phyloP scores from a whole-genome alignment of 495 filamentous ascomycete genomes.

The Trichodelitschia bisporula region DNA sequence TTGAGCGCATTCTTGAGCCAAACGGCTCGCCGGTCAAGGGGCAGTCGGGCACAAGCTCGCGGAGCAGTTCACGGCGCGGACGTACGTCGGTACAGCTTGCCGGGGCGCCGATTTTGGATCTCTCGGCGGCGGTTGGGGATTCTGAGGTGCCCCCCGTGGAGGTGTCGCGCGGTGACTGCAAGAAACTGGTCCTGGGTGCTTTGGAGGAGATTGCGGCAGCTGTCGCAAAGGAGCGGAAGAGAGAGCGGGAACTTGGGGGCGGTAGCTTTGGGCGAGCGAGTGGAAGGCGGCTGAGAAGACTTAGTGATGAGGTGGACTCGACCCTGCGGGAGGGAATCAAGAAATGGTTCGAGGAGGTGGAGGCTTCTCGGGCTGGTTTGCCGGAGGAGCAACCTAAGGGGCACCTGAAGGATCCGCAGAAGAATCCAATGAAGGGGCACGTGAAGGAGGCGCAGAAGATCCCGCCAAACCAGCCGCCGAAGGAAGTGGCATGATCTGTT shows the following conservation, averaged over 20 bases:
- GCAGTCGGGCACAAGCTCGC: constrained; percentile 10
- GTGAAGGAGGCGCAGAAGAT: too few relatives aligned
- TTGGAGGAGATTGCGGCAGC: constrained; percentile 38
- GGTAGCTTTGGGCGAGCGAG: constrained; percentile 13
- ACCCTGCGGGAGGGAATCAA: constrained; percentile 38
- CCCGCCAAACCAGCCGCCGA: too few relatives aligned
- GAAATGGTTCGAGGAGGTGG: constrained; percentile 35
- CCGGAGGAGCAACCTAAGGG: too few relatives aligned
- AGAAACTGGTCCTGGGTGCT: constrained; percentile 33
- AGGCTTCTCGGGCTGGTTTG: too few relatives aligned
- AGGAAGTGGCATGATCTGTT: too few relatives aligned
- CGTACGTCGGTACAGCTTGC: background rate
- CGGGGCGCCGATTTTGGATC: constrained; percentile 3
- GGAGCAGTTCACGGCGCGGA: background rate
- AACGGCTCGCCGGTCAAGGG: constrained; percentile 1
- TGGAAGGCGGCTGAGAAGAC: constrained; percentile 9
- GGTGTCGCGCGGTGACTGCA: constrained; percentile 32
- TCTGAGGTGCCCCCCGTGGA: too few relatives aligned
- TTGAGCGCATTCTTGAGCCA: constrained; percentile 42
- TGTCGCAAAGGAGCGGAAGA: constrained; percentile 29
- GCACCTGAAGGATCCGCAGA: too few relatives aligned
- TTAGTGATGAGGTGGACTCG: constrained; percentile 1
- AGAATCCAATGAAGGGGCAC: too few relatives aligned
- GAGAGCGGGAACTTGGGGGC: constrained; percentile 9
- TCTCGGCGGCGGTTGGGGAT: too few relatives aligned